phyloP scores from a whole-genome alignment of 1,284 basidiomycete species.

The Trichosporon faecale region DNA sequence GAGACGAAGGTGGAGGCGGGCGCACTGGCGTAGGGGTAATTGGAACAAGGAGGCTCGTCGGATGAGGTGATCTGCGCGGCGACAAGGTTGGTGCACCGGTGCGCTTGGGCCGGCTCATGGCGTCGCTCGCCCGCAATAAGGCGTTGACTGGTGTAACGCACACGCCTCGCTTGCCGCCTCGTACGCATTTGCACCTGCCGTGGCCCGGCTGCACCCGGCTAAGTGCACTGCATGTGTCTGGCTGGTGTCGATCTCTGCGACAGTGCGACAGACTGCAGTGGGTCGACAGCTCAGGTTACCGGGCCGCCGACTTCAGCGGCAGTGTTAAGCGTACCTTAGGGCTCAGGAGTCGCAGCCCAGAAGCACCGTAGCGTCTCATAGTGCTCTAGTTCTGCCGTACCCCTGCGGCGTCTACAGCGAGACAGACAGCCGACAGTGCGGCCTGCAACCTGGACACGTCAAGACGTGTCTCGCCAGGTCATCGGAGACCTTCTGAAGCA shows the following conservation, averaged over 20 bases:
- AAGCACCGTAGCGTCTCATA: too few species aligned
- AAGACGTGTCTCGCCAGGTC: too few species aligned
- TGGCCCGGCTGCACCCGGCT: neutral
- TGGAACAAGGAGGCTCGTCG: neutral
- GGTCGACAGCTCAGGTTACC: neutral
- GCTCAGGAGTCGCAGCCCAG: neutral
- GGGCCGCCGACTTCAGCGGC: neutral
- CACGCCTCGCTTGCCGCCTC: neutral
- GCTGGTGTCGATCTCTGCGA: neutral
- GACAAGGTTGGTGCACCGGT: too few species aligned
- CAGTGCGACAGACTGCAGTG: neutral
- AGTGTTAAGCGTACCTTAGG: neutral
- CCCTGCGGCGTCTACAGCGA: neutral
- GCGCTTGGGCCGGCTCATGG: slow-evolving; percentile 2
- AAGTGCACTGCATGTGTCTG: neutral
- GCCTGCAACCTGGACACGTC: too few species aligned
- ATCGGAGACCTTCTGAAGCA: too few species aligned
- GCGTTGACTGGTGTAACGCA: neutral
- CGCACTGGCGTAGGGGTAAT: neutral
- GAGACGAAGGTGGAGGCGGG: neutral
- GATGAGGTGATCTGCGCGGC: neutral
- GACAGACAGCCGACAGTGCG: too few species aligned
- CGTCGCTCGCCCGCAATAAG: neutral
- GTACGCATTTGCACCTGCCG: neutral
- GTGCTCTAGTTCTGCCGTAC: neutral